Base-by-base conservation (phyloP, 2,329 filamentous ascomycete genomes). In the Fusarium buxicola region DNA sequence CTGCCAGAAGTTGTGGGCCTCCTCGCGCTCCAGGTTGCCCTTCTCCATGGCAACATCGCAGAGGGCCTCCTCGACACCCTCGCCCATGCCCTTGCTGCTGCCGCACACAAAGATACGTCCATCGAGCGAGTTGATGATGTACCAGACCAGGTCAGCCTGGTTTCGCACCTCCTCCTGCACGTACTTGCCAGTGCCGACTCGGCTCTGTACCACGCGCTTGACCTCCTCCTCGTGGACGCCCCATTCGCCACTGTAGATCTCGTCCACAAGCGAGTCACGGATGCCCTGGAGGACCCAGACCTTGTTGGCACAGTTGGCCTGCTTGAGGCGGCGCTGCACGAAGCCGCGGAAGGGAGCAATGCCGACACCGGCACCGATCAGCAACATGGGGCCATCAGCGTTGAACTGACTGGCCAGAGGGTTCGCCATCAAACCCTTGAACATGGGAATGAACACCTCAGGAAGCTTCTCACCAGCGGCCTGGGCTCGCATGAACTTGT, bases 271-370 rank as follows among this genome's bases (percentile, higher is more conserved):
- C 24, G 91, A 93, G 78, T 99, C 95, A n/a, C 94, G 90, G 40
- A 97, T 89, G 34, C 94, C 94, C 78, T 97, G 94, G 39, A 97
- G 86, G 40, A 97, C 92, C 94, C 94, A 97, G 70, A 97, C 94
- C 80, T 97, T 97, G 83, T 97, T 97, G 63, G 92, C 93, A 73
- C 94, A 97, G 79, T 96, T 97, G 73, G 94, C 94, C 61, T 93
- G 95, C 83, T 94, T 94, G 55, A 97, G 84, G 11, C 94, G 87
- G 58, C 96, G 92, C 79, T 98, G 92, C 39, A 99, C 96, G 76
- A 99, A 99, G 55, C 95, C 95, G 44, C 95, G 89, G 88, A 99
- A 99, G 0, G 95, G 95, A 10, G 95, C 95, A 76, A 99, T 94
- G 64, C 95, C 95, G 18, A 99, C 95, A 52, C 95, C 95, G 5